Evolutionary conservation across 2,329 filamentous ascomycete genomes (phyloP).

Genomic region (Xylaria arbuscula): DNA sequence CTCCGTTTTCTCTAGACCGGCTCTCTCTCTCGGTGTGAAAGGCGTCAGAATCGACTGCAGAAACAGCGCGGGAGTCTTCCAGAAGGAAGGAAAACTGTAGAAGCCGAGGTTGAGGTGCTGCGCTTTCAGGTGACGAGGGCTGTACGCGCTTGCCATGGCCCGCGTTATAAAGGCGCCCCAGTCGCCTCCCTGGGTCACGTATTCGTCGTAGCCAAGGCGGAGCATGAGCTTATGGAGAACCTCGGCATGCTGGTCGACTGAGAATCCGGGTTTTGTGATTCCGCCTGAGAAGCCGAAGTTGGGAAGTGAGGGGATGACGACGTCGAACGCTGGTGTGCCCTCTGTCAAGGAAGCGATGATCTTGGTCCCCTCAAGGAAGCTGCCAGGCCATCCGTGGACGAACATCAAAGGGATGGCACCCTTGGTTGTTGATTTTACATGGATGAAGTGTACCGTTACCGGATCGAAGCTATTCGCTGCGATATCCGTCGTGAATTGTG

Average conservation of each 20-base stretch:
- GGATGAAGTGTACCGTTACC: slow-evolving; percentile 38
- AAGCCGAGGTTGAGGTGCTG: too few relatives aligned
- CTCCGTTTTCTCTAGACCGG: background rate
- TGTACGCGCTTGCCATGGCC: too few relatives aligned
- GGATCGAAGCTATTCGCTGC: slow-evolving; percentile 32
- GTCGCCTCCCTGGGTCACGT: slow-evolving; percentile 36
- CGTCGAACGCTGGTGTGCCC: slow-evolving; percentile 49
- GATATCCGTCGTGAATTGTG: slow-evolving; percentile 33
- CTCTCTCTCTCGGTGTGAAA: background rate
- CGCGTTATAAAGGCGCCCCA: too few relatives aligned
- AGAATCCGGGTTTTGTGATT: slow-evolving; percentile 46
- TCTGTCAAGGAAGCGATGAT: slow-evolving; percentile 41
- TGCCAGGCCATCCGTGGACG: slow-evolving; percentile 46
- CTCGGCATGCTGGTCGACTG: slow-evolving; percentile 45
- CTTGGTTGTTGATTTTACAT: slow-evolving; percentile 21
- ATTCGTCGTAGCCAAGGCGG: slow-evolving; percentile 48
- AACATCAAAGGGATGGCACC: slow-evolving; percentile 38
- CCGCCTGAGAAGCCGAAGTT: slow-evolving; percentile 53
- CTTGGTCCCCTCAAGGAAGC: slow-evolving; percentile 46
- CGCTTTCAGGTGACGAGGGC: too few relatives aligned
- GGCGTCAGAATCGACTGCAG: too few relatives aligned
- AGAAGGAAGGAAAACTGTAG: too few relatives aligned
- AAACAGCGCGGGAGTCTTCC: too few relatives aligned
- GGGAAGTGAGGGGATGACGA: slow-evolving; percentile 53
- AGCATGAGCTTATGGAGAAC: slow-evolving; percentile 50